phyloP scores from a whole-genome alignment of 345 rosid genomes.

The Euphorbia peplus region DNA sequence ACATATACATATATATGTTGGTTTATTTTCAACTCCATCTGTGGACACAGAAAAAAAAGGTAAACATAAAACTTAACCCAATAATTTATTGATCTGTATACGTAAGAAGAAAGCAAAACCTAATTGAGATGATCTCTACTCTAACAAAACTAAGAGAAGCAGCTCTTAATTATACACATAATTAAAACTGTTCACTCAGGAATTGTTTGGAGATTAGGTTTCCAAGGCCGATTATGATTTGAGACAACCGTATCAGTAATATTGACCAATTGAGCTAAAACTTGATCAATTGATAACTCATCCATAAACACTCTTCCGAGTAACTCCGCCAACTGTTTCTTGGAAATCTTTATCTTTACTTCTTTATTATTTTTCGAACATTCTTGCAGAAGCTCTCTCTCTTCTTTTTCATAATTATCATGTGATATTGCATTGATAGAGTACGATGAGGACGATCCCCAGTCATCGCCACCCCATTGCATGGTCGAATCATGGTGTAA shows the following conservation, averaged over 20 bases:
- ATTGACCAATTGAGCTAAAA: constrained; percentile 32
- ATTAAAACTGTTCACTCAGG: too few relatives aligned
- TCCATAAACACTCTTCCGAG: constrained; percentile 39
- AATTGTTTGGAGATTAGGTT: constrained; percentile 59
- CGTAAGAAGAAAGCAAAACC: too few relatives aligned
- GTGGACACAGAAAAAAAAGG: too few relatives aligned
- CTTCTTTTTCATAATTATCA: not conserved
- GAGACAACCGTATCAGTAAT: constrained; percentile 20
- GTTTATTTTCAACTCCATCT: too few relatives aligned
- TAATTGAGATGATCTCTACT: too few relatives aligned
- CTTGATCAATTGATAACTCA: constrained; percentile 40
- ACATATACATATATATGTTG: too few relatives aligned
- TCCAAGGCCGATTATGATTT: constrained; percentile 40
- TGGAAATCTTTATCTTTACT: constrained; percentile 55
- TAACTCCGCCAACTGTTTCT: constrained; percentile 51
- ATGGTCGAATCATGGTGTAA: constrained; percentile 31
- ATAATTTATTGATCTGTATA: too few relatives aligned
- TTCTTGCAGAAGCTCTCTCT: constrained; percentile 14
- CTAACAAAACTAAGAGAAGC: too few relatives aligned
- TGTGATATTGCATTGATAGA: not conserved
- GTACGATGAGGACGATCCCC: constrained; percentile 36
- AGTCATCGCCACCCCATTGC: constrained; percentile 57
- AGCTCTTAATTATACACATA: too few relatives aligned
- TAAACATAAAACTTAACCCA: too few relatives aligned
- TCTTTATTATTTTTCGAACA: constrained; percentile 13